Percentiles rank a stretch among this genome's conserved stretches.
These are phyloP conservation scores for Bipolaris cookei DNA, from an alignment of 2,329 filamentous ascomycete species.

Conservation along the genomic window DNA sequence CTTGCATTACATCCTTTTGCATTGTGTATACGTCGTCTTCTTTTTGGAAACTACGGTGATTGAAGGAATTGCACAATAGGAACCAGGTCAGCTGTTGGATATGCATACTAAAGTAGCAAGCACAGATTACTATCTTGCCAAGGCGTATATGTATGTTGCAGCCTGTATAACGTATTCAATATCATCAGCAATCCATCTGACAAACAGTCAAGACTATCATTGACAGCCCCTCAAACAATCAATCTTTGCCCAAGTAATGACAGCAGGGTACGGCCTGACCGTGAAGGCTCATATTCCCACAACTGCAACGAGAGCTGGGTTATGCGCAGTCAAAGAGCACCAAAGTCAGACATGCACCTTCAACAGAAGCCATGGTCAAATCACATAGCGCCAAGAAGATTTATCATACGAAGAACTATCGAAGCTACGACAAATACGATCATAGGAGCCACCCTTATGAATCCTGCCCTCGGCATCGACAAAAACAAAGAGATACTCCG, in stretches of 20 bases:
- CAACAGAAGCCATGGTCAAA: neutral
- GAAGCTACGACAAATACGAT: conserved; percentile 36
- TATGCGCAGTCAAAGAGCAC: neutral
- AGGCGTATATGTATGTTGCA: no score
- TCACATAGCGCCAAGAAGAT: conserved; percentile 19
- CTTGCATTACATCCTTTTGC: neutral
- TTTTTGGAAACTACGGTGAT: neutral
- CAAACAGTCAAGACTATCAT: neutral
- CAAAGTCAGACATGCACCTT: neutral
- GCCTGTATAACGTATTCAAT: neutral
- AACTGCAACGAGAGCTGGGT: neutral
- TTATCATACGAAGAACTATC: conserved; percentile 36
- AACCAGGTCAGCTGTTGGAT: conserved; percentile 21
- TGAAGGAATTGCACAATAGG: neutral
- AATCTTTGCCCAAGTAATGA: neutral
- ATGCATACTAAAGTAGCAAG: conserved; percentile 22
- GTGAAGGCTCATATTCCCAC: neutral
- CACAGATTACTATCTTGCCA: no score
- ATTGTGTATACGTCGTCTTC: neutral
- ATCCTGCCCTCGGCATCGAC: conserved; percentile 36
- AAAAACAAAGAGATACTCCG: conserved; percentile 30
- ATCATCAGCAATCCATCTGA: neutral
- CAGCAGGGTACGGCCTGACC: neutral
- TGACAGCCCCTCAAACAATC: neutral
- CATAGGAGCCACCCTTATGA: conserved; percentile 28